These are phyloP conservation scores for Mycena kentingensis DNA, from an alignment of 768 basidiomycete species.

Conservation along the genomic window DNA sequence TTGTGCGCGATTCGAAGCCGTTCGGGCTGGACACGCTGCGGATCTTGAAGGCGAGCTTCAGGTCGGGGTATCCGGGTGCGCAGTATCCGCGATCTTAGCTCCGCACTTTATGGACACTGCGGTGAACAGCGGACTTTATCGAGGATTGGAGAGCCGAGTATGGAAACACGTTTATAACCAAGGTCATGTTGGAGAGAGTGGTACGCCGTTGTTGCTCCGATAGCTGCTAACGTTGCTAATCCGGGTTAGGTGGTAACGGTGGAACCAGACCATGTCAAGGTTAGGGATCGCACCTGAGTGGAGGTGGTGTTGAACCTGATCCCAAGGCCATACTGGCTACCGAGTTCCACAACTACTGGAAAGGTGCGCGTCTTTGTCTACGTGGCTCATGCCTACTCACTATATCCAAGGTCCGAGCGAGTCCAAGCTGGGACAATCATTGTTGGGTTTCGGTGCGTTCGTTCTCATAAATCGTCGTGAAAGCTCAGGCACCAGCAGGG, in stretches of 20 bases:
- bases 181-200: not conserved
- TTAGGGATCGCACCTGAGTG: no score
- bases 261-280: not conserved
- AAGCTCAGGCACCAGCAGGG: constrained; percentile 33
- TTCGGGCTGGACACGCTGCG: not conserved
- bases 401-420: not conserved
- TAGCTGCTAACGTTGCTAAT: not conserved
- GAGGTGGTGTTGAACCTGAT: no score
- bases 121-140: not conserved
- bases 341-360: constrained; percentile 47
- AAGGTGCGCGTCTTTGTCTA: constrained; percentile 31
- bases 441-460: constrained; percentile 9
- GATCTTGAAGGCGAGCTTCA: not conserved
- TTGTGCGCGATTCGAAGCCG: not conserved
- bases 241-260: not conserved
- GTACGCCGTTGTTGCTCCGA: not conserved
- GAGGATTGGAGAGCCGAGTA: constrained; percentile 1
- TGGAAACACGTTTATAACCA: not conserved
- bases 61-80: not conserved
- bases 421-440: constrained; percentile 3
- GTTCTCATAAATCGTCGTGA: not conserved
- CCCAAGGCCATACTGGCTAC: constrained; percentile 50
- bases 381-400: not conserved
- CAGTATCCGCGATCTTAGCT: not conserved
- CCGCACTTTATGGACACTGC: not conserved